Conservation (phyloP, 768 basidiomycete genomes). For the Amanita pseudoporphyria region DNA sequence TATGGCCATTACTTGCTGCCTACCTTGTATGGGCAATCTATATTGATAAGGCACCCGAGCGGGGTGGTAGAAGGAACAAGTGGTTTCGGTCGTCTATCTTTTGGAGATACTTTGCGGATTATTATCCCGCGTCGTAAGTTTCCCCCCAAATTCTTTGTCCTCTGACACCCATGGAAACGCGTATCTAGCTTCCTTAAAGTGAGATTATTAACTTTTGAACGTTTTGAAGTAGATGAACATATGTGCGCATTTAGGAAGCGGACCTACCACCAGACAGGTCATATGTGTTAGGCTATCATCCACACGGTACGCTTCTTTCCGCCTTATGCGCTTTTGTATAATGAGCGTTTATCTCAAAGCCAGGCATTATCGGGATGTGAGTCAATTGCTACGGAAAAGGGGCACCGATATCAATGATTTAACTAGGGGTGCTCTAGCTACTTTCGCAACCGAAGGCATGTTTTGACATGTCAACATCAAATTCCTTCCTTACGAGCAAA, state of each 20-base stretch:
- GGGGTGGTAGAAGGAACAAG: conserved; percentile 57
- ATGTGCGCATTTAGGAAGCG: conserved; percentile 50
- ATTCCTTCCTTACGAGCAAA: conserved; percentile 1
- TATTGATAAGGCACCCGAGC: conserved; percentile 69
- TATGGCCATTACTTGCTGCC: conserved; percentile 76
- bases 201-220: conserved; percentile 8
- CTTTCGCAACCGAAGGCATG: conserved; percentile 90
- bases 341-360: conserved; percentile 1
- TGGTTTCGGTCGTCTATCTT: conserved; percentile 65
- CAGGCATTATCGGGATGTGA: conserved; percentile 97
- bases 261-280: conserved; percentile 87
- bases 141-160: background rate
- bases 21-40: conserved; percentile 75
- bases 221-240: background rate
- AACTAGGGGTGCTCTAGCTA: conserved; percentile 82
- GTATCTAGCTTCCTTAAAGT: conserved; percentile 42
- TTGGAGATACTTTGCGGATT: conserved; percentile 90
- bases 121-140: conserved; percentile 84
- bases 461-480: background rate
- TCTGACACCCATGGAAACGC: conserved; percentile 16
- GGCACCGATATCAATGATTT: background rate
- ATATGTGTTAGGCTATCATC: conserved; percentile 98
- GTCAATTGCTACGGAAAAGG: conserved; percentile 18
- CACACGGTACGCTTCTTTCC: conserved; percentile 60
- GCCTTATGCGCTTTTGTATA: conserved; percentile 7